Evolutionary conservation across 352 stramenopile species (phyloP).

Genomic region (Halophytophthora batemanensis): DNA sequence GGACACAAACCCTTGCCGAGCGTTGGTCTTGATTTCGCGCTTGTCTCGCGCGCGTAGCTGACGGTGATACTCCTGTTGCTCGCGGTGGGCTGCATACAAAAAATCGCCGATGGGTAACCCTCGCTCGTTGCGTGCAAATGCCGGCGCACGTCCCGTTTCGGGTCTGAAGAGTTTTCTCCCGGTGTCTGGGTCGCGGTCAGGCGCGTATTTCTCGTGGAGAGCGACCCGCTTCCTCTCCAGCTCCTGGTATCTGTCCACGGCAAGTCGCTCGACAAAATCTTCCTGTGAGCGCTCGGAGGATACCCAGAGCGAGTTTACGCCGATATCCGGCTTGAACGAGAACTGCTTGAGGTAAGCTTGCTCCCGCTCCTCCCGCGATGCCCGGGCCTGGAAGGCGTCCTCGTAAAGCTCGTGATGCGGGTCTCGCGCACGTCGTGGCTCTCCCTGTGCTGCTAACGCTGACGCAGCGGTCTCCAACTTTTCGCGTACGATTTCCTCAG

Average conservation of each 20-base stretch:
- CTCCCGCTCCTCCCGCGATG: constrained; percentile 41
- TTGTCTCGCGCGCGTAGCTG: constrained; percentile 42
- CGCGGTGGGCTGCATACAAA: constrained; percentile 57
- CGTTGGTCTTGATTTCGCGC: constrained; percentile 38
- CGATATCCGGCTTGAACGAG: constrained; percentile 78
- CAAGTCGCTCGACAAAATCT: constrained; percentile 66
- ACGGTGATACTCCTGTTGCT: constrained; percentile 61
- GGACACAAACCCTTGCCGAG: constrained; percentile 56
- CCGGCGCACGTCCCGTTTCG: constrained; percentile 53
- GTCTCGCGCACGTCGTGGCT: constrained; percentile 33
- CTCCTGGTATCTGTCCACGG: constrained; percentile 67
- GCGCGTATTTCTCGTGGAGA: constrained; percentile 64
- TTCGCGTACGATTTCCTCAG: constrained; percentile 71
- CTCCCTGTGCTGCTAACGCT: constrained; percentile 11
- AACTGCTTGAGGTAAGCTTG: constrained; percentile 61
- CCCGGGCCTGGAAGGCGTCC: constrained; percentile 50
- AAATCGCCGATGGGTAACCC: constrained; percentile 74
- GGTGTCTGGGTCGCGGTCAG: constrained; percentile 51
- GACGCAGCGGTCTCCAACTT: constrained; percentile 48
- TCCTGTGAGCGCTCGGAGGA: constrained; percentile 28
- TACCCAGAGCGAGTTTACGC: constrained; percentile 66
- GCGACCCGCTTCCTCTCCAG: constrained; percentile 50
- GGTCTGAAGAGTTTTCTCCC: constrained; percentile 69
- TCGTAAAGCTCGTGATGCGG: constrained; percentile 71
- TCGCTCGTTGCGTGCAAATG: constrained; percentile 71